A percentile compares a stretch with the other conserved stretches of the same genome.
phyloP scores from a whole-genome alignment of 345 rosid genomes.

The Eucalyptus virginea region DNA sequence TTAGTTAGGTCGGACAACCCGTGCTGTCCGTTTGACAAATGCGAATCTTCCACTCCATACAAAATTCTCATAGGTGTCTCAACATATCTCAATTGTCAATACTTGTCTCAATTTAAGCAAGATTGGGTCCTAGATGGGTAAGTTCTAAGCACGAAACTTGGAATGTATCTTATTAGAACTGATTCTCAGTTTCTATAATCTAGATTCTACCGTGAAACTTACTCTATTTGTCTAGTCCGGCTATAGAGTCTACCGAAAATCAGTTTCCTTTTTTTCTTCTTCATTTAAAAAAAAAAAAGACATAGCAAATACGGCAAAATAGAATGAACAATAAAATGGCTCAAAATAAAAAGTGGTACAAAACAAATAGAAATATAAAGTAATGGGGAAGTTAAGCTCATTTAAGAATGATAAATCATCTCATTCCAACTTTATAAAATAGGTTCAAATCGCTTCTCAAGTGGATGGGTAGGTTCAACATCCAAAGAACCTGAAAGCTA shows the following conservation, averaged over 20 bases:
- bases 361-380: too few relatives aligned
- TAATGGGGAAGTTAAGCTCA: background rate
- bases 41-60: background rate
- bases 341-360: too few relatives aligned
- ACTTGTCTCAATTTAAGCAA: background rate
- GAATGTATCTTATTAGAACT: too few relatives aligned
- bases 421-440: too few relatives aligned
- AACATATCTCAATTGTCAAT: background rate
- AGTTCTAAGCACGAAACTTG: too few relatives aligned
- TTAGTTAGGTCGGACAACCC: background rate
- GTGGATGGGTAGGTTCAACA: background rate
- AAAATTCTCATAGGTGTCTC: too few relatives aligned
- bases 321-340: too few relatives aligned
- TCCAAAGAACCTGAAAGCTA: background rate
- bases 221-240: background rate
- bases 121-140: too few relatives aligned
- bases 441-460: too few relatives aligned
- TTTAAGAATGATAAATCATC: background rate
- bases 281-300: too few relatives aligned
- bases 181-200: too few relatives aligned
- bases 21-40: background rate
- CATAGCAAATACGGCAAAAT: background rate
- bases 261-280: background rate
- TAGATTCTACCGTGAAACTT: too few relatives aligned
- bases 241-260: background rate